Evolutionary conservation across 2,329 filamentous ascomycete genomes (phyloP), one percentile per base, ranked within the genome.

Genomic region (Monosporascus sp.): DNA sequence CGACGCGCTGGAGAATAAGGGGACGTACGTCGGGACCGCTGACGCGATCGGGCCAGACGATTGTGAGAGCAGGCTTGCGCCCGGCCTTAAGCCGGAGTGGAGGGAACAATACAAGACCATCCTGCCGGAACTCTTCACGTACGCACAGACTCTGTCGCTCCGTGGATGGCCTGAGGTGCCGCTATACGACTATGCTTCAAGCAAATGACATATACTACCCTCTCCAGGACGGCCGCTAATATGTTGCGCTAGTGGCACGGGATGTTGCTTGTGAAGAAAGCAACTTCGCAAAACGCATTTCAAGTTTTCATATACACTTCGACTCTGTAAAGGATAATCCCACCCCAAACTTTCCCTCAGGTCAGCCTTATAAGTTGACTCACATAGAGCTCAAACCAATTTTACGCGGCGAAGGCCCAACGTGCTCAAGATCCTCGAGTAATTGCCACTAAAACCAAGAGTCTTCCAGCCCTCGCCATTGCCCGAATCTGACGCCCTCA

Each of bases 351-450:
- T 5, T 31, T 31, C 11, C 27, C 3, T 31, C 27, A 31, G 9
- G 11, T 14, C 27, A 31, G 11, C 11, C 9, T 31, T 31, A 14
- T 31, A 31, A 31, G 27, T 31, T 5, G 27, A 14, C 27, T 17
- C 19, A n/a, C 5, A 27, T 5, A 22, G 26, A 24, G 24, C 19
- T 22, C 19, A 38, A 20, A 63, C 59, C 9, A 63, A 26, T 27
- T 55, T 58, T 4, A 63, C 49, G 17, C 48, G 51, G 2, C 53
- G 56, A 9, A 52, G 53, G 3, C 61, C 60, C 16, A 64, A 50
- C 8, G 62, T 64, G 14, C 41, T 27, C 3, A 64, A 50, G 17
- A 63, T 57, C 22, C 57, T 57, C 51, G 55, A 52, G 48, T 64
- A 64, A 6, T 54, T 48, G 1, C 58, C 58, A 50, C 52, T 50